Percentiles rank a stretch among this genome's conserved stretches.
Evolutionary conservation across 768 basidiomycete species (phyloP).

Genomic region (Lentinus brumalis): DNA sequence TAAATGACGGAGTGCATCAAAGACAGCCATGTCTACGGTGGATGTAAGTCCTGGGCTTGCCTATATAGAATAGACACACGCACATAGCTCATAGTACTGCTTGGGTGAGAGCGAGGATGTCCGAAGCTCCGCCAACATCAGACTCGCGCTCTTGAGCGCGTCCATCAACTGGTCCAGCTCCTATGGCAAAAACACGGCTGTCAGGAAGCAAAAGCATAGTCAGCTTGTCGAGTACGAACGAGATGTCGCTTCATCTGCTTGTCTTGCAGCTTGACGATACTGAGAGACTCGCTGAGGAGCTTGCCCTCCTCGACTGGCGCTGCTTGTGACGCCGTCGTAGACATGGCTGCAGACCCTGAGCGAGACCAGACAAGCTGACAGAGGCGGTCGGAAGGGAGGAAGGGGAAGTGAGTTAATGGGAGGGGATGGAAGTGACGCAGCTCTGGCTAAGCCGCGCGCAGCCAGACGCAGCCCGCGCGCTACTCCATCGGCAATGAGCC

Average conservation of each 20-base stretch:
- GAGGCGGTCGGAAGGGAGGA: background rate
- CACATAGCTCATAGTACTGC: constrained; percentile 98
- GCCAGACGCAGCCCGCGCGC: constrained; percentile 9
- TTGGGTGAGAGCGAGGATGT: constrained; percentile 94
- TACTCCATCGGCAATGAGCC: constrained; percentile 5
- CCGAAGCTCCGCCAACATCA: constrained; percentile 95
- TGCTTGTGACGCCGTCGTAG: constrained; percentile 11
- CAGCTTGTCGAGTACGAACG: constrained; percentile 41
- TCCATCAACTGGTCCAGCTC: constrained; percentile 98
- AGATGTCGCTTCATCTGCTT: constrained; percentile 95
- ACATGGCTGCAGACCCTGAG: constrained; percentile 7
- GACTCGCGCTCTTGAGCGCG: constrained; percentile 93
- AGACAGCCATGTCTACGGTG: constrained; percentile 92
- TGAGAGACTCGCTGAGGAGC: constrained; percentile 80
- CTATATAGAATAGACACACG: constrained; percentile 9
- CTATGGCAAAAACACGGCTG: constrained; percentile 40
- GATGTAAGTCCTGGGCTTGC: background rate
- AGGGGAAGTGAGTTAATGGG: background rate
- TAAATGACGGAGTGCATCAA: constrained; percentile 93
- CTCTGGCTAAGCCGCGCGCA: background rate
- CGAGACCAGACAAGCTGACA: background rate
- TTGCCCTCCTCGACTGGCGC: constrained; percentile 73
- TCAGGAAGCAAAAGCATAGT: background rate
- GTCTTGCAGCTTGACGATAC: constrained; percentile 87
- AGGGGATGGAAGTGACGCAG: background rate